phyloP scores from a whole-genome alignment of 106 monocot species.

The Dendrobium catenatum region DNA sequence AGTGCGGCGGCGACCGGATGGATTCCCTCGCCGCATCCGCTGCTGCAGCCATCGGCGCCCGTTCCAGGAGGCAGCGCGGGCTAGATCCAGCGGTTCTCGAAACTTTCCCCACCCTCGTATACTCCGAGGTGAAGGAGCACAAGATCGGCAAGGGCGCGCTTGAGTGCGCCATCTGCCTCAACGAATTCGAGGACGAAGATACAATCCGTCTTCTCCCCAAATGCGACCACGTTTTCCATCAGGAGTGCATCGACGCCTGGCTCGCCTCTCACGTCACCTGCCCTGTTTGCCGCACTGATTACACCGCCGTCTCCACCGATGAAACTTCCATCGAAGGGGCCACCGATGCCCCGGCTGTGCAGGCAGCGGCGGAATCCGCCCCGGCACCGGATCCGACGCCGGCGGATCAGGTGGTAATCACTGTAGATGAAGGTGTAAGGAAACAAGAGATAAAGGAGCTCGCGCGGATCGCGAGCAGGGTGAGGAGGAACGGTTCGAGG shows the following conservation, averaged over 20 bases:
- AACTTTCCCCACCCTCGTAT: conserved; percentile 64
- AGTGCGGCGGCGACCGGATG: conserved; percentile 27
- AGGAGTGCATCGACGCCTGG: conserved; percentile 93
- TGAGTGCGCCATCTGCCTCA: conserved; percentile 90
- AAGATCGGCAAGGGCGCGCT: conserved; percentile 65
- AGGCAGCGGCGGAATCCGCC: not conserved
- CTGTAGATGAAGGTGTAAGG: conserved; percentile 17
- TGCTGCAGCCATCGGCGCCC: conserved; percentile 9
- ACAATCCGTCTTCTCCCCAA: conserved; percentile 68
- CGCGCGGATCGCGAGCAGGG: conserved; percentile 20
- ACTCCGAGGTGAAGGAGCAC: conserved; percentile 76
- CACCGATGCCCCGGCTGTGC: not conserved
- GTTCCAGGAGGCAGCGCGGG: conserved; percentile 34
- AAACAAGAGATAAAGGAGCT: conserved; percentile 22
- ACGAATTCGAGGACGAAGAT: conserved; percentile 92
- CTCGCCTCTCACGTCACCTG: conserved; percentile 78
- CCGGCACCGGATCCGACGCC: not conserved
- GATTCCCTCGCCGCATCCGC: not conserved
- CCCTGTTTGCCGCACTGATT: conserved; percentile 83
- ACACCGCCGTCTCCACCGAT: conserved; percentile 15
- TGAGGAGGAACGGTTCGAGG: conserved; percentile 22
- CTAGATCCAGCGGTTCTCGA: conserved; percentile 54
- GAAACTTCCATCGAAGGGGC: not conserved
- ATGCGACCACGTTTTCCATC: conserved; percentile 89
- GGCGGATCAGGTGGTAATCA: conserved; percentile 25